Conservation (phyloP, 164 flowering plant species). For the Nymphaea thermarum region DNA sequence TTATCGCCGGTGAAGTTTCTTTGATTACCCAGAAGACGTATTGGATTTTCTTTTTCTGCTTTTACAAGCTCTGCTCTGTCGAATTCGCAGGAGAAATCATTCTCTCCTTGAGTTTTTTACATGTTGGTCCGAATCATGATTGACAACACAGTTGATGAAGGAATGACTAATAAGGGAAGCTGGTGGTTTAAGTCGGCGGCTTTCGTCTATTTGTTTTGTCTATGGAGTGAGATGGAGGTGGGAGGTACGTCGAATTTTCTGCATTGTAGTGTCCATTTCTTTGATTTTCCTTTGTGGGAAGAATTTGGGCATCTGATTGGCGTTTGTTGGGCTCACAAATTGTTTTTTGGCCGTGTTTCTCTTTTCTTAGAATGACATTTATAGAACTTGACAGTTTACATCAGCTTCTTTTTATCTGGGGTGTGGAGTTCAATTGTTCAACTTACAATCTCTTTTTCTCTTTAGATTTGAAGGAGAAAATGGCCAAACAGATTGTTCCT, state of each 20-base stretch:
- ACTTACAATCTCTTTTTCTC: not conserved
- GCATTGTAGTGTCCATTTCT: not conserved
- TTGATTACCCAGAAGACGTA: not conserved
- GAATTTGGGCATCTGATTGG: not conserved
- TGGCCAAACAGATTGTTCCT: not conserved
- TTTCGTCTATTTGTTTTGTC: not conserved
- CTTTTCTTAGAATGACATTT: not conserved
- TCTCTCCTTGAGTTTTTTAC: not conserved
- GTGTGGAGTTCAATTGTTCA: not conserved
- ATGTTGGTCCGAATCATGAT: not conserved
- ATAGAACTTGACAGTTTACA: not conserved
- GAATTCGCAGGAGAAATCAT: not conserved
- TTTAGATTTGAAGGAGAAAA: not conserved
- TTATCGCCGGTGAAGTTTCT: not conserved
- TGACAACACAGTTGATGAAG: not conserved
- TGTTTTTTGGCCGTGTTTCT: not conserved
- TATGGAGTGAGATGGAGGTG: not conserved
- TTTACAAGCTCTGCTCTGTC: not conserved
- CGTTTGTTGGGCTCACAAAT: not conserved
- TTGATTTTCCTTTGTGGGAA: not conserved
- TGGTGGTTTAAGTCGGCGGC: not conserved
- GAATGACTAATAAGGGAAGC: not conserved
- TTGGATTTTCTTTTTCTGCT: not conserved
- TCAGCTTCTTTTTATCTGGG: not conserved
- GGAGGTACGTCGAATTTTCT: not conserved